phyloP scores from a whole-genome alignment of 1,284 basidiomycete species.

The Boletus albobrunnescens region DNA sequence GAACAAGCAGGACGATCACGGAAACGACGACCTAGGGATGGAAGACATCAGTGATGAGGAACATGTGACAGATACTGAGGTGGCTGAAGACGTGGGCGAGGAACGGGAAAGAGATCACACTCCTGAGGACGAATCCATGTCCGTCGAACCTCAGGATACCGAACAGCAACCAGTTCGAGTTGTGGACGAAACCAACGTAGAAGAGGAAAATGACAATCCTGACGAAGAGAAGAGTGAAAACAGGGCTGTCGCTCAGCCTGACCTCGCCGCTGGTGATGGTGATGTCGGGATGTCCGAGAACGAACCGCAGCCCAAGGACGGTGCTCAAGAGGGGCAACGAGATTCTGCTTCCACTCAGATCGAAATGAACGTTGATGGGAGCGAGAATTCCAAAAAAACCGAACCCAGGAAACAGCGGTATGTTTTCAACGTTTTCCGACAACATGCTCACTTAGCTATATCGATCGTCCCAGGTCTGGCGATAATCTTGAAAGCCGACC shows the following conservation, averaged over 20 bases:
- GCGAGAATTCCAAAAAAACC: conserved; percentile 22
- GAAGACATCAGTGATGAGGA: conserved; percentile 42
- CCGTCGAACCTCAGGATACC: conserved; percentile 13
- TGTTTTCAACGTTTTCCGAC: conserved; percentile 4
- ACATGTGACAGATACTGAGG: conserved; percentile 37
- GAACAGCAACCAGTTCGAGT: conserved; percentile 21
- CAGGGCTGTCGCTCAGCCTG: conserved; percentile 38
- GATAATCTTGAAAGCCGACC: conserved; percentile 11
- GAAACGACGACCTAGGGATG: conserved; percentile 35
- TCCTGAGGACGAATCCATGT: conserved; percentile 20
- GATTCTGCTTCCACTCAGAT: conserved; percentile 15
- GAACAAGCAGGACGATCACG: conserved; percentile 35
- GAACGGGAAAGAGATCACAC: conserved; percentile 20
- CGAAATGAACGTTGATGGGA: conserved; percentile 20
- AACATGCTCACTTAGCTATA: not conserved
- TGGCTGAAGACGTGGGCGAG: conserved; percentile 37
- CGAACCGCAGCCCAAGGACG: conserved; percentile 17
- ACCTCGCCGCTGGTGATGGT: conserved; percentile 38
- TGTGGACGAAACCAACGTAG: conserved; percentile 13
- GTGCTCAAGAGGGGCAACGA: conserved; percentile 20
- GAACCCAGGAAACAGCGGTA: conserved; percentile 32
- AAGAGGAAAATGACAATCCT: conserved; percentile 28
- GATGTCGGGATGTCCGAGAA: conserved; percentile 22
- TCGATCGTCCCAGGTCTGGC: conserved; percentile 5
- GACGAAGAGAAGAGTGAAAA: conserved; percentile 29